Conservation (phyloP, 2,329 filamentous ascomycete genomes). For the Aspergillus sp. region DNA sequence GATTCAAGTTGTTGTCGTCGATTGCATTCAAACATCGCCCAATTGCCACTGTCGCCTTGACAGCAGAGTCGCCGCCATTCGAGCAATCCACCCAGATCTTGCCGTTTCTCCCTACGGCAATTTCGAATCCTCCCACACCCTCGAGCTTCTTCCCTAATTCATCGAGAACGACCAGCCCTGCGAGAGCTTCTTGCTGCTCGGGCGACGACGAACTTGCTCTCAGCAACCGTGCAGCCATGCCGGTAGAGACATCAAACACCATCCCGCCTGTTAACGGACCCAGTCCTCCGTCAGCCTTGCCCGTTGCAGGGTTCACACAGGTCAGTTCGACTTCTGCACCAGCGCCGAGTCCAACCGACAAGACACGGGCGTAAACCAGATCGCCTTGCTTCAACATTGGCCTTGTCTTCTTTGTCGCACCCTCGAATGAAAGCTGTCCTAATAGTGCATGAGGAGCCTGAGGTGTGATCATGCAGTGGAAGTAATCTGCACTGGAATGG, state of each 20-base stretch:
- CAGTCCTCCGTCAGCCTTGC: constrained; percentile 84
- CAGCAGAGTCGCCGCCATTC: constrained; percentile 48
- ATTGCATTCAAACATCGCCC: constrained; percentile 72
- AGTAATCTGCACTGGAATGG: constrained; percentile 69
- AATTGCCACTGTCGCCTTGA: constrained; percentile 69
- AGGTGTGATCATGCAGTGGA: constrained; percentile 70
- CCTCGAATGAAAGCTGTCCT: constrained; percentile 87
- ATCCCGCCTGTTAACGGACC: constrained; percentile 81
- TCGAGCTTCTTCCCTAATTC: constrained; percentile 72
- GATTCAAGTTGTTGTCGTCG: constrained; percentile 56
- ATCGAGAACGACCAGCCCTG: constrained; percentile 69
- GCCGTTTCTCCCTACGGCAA: constrained; percentile 88
- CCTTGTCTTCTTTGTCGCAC: constrained; percentile 84
- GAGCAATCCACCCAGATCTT: constrained; percentile 82
- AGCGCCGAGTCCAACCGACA: constrained; percentile 69
- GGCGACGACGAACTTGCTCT: constrained; percentile 36
- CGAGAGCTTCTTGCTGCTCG: constrained; percentile 44
- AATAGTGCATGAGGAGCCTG: constrained; percentile 62
- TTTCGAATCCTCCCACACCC: constrained; percentile 67
- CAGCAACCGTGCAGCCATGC: constrained; percentile 72
- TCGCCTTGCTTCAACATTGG: constrained; percentile 71
- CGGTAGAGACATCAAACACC: constrained; percentile 74
- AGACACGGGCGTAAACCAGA: constrained; percentile 83
- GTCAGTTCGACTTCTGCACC: constrained; percentile 88
- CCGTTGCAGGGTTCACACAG: constrained; percentile 79